Base-by-base conservation (phyloP, 2,329 filamentous ascomycete species). In the Scleromitrula shiraiana region DNA sequence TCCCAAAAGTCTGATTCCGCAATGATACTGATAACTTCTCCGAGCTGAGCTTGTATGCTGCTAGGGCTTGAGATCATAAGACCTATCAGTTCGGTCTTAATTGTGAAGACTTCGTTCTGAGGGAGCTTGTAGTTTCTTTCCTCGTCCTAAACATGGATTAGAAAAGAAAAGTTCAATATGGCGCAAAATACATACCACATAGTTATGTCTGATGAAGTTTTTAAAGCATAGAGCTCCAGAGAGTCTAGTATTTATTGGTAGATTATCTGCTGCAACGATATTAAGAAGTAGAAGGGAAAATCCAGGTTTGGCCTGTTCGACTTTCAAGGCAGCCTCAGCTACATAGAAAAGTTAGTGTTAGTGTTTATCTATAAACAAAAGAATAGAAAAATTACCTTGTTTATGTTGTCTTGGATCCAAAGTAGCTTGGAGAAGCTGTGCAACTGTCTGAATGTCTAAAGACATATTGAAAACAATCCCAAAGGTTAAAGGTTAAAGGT, bases 1-100 rank as follows among this genome's bases (percentile, higher is more conserved):
- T 85, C 76, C 84, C 86, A 98, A 68, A 98, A 98, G 67, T 98
- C 93, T 57, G 90, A 97, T 68, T 97, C 91, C 52, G 93, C 93
- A 61, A 98, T 97, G 59, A 94, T 81, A 69, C 91, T 96, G 67
- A 97, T 94, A 53, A 93, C 90, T 64, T 97, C 93, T 58, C 93
- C 93, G 30, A 98, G 78, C 70, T 98, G 93, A 52, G 88, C 82
- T 70, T 97, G 94, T 56, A 98, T 85, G 51, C 81, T 84, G 15
- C 86, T 67, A 4, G 91, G 93, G 20, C 93, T 89, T 7, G 84
- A 82, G 61, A 96, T 95, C 93, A 98, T 98, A 60, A 98, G 75
- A 49, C 88, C 91, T 61, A 98, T 91, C 53, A 98, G 80, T 72
- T 96, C 90, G 62, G 82, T 81, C 72, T 98, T 98, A 74, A 98